phyloP scores from a whole-genome alignment of 345 rosid species.

The Citrus maxima region DNA sequence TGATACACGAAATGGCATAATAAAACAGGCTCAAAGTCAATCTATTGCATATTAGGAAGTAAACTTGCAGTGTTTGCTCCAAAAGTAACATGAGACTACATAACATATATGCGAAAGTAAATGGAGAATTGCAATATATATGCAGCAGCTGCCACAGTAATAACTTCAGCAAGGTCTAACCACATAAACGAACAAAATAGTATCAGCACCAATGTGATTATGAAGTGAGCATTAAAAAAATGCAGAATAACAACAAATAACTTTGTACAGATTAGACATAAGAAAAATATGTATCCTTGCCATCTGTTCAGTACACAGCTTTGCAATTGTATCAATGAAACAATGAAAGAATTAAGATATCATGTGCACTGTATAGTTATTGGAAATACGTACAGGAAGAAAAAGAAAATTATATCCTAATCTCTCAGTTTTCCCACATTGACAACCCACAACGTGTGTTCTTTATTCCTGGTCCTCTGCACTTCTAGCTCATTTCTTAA shows the following conservation, averaged over 20 bases:
- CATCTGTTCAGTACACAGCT: slow-evolving; percentile 2
- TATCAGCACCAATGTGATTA: not conserved
- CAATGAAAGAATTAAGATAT: not conserved
- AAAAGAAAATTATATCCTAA: not conserved
- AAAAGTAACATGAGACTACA: slow-evolving; percentile 4
- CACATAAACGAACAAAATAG: not conserved
- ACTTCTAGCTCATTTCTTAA: no score
- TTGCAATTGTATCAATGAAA: not conserved
- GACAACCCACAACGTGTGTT: not conserved
- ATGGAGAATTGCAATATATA: not conserved
- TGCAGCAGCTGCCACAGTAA: not conserved
- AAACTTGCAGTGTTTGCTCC: not conserved
- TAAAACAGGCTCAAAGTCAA: not conserved
- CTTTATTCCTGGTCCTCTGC: no score
- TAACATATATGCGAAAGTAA: not conserved
- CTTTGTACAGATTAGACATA: not conserved
- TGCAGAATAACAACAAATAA: not conserved
- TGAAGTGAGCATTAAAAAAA: slow-evolving; percentile 1
- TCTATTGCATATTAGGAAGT: not conserved
- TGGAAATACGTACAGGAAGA: not conserved
- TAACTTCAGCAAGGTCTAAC: not conserved
- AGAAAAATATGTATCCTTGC: not conserved
- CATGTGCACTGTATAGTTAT: not conserved
- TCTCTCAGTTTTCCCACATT: not conserved
- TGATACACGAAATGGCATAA: slow-evolving; percentile 3